Evolutionary conservation across 2,329 filamentous ascomycete genomes (phyloP), one percentile per base, ranked within the genome.

Genomic region (Calonectria henricotiae): DNA sequence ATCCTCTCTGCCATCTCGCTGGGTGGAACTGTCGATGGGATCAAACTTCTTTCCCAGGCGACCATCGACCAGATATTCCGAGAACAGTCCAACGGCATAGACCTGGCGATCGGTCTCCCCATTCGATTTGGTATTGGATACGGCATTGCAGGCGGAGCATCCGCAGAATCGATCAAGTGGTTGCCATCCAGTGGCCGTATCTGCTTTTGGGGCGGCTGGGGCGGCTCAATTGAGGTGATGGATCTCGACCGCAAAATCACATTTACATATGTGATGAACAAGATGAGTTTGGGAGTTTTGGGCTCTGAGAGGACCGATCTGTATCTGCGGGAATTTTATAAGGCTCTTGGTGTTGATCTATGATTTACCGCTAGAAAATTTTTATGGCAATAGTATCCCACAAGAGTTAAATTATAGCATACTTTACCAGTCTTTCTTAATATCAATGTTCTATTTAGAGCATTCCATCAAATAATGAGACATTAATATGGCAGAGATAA

Each of bases 231-330:
- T 1, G 71, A 80, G 4, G 69, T 86, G 32, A 84, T 86, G 79
- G 86, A 87, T 71, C 44, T 81, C 5, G 82, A 85, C 37, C 74
- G 80, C 2, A 74, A 78, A 17, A 74, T 86, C 68, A 86, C 85
- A 0, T 81, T 87, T 35, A 75, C 77, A 0, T 87, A 87, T 76
- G 75, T 79, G 2, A 86, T 87, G 84, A 86, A 86, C 68, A 83
- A 81, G 65, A 85, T 86, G 83, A 46, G 27, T 17, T 27, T 8
- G 1, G 41, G 43, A 4, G n/a, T 62, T 11, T n/a, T 46, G 39
- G 41, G 51, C 0, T 58, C 51, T 9, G 51, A 58, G 20, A 58
- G 51, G 37, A 39, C 51, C n/a, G 51, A 58, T 32, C 4, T 58
- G 51, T 58, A 58, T 8, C 17, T 15, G 2, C 37, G 13, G 8